Evolutionary conservation across 192 early-diverging fungal genomes (phyloP).

Genomic region (Umbelopsis ramanniana): DNA sequence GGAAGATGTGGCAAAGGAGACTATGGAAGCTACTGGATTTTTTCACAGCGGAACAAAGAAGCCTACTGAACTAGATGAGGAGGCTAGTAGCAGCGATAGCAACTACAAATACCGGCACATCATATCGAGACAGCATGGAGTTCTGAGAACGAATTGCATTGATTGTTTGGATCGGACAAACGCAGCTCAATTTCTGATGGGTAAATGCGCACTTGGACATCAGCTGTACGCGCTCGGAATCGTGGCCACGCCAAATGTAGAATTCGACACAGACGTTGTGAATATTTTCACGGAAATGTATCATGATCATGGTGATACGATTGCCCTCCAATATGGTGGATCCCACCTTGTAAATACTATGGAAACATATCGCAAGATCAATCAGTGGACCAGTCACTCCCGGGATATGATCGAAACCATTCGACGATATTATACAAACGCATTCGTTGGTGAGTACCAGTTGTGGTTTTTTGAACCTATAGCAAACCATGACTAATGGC

Average conservation of each 20-base stretch:
- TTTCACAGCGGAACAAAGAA: constrained; percentile 90
- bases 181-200: constrained; percentile 95
- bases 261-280: constrained; percentile 92
- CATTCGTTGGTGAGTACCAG: constrained; percentile 71
- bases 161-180: constrained; percentile 99
- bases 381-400: constrained; percentile 92
- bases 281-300: constrained; percentile 97
- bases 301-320: constrained; percentile 97
- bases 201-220: constrained; percentile 91
- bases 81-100: not conserved
- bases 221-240: constrained; percentile 91
- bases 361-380: constrained; percentile 95
- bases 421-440: constrained; percentile 91
- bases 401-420: constrained; percentile 96
- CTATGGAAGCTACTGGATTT: constrained; percentile 84
- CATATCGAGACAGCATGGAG: constrained; percentile 71
- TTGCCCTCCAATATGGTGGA: constrained; percentile 94
- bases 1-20: constrained; percentile 87
- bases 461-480: not conserved
- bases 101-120: not conserved
- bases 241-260: constrained; percentile 74
- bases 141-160: constrained; percentile 96
- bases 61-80: constrained; percentile 27
- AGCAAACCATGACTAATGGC: not conserved
- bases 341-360: constrained; percentile 98